Evolutionary conservation across 2,329 filamentous ascomycete genomes (phyloP).

Genomic region (Penicillium palitans): DNA sequence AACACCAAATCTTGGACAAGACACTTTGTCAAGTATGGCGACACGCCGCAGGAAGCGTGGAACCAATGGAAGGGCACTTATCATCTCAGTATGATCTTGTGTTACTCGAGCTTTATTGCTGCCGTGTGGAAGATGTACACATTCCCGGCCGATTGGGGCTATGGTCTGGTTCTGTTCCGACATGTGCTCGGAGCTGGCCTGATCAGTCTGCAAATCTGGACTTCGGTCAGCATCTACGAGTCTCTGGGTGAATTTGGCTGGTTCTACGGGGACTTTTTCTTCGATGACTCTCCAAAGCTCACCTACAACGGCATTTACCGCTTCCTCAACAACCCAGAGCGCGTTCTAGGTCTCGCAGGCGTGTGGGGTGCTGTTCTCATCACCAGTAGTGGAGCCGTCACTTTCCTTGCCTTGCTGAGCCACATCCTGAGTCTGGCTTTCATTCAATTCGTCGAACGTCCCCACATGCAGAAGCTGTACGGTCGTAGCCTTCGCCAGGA

Average conservation of each 20-base stretch:
- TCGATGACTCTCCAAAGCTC: slow-evolving; percentile 80
- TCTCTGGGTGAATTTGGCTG: slow-evolving; percentile 96
- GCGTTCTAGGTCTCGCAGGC: slow-evolving; percentile 89
- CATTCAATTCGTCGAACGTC: slow-evolving; percentile 89
- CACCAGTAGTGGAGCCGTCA: slow-evolving; percentile 83
- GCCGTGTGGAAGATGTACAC: slow-evolving; percentile 97
- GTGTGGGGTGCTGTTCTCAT: slow-evolving; percentile 94
- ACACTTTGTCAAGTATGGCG: slow-evolving; percentile 96
- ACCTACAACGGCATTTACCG: slow-evolving; percentile 98
- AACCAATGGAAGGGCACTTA: slow-evolving; percentile 97
- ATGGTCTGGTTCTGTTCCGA: slow-evolving; percentile 80
- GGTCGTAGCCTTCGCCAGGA: slow-evolving; percentile 79
- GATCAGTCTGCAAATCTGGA: slow-evolving; percentile 88
- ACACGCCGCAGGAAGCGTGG: slow-evolving; percentile 89
- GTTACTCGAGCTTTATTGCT: slow-evolving; percentile 82
- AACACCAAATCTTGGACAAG: slow-evolving; percentile 92
- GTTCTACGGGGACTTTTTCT: slow-evolving; percentile 99
- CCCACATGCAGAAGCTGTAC: slow-evolving; percentile 98
- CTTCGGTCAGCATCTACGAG: slow-evolving; percentile 87
- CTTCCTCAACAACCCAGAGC: slow-evolving; percentile 96
- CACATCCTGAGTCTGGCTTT: slow-evolving; percentile 84
- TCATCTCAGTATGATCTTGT: slow-evolving; percentile 87
- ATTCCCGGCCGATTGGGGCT: slow-evolving; percentile 80
- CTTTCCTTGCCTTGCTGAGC: slow-evolving; percentile 79
- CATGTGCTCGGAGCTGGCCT: slow-evolving; percentile 81